Evolutionary conservation across 352 stramenopile species (phyloP), one percentile per base, ranked within the genome.

Genomic region (Pythium oligandrum): DNA sequence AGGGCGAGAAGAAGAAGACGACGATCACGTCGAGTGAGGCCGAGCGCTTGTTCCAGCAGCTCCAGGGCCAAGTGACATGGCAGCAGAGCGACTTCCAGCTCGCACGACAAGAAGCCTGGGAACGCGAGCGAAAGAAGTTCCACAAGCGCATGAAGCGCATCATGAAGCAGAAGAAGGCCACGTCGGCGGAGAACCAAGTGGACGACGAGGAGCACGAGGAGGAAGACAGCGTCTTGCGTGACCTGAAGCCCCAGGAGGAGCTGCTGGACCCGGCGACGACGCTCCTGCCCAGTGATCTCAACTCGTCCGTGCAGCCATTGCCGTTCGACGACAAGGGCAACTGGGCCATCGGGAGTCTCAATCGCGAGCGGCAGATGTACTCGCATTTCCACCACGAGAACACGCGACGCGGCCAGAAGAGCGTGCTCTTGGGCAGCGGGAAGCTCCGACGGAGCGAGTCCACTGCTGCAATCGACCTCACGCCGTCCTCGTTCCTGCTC

Each of bases 271-370:
- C 52, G 10, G 45, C 67, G 11, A 40, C 50, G 0, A 64, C 54
- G 2, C 42, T 86, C 4, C 48, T 85, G 12, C 72, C 78, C 0
- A 57, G 43, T 6, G 66, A 54, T 0, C 48, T 87, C 2, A 69
- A 78, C 40, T 68, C 73, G n/a, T 59, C 63, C 0, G 59, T 66
- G 3, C 64, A 86, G 12, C 59, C 77, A 0, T 46, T 90, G 12
- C 72, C 76, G 2, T 93, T 85, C 17, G 65, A 71, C 3, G 80
- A 90, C 64, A 93, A 90, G 49, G 79, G 88, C 57, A 90, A 93
- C 51, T 93, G 82, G 82, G 71, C 61, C 3, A 71, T 93, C 11
- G 78, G 81, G 0, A 88, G 79, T 55, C 51, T 90, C 38, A 90
- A 90, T 37, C 72, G 82, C 10, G 73, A 90, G 51, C 63, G 66